phyloP scores from a whole-genome alignment of 2,329 filamentous ascomycete species.

The Hypocrella siamensis region DNA sequence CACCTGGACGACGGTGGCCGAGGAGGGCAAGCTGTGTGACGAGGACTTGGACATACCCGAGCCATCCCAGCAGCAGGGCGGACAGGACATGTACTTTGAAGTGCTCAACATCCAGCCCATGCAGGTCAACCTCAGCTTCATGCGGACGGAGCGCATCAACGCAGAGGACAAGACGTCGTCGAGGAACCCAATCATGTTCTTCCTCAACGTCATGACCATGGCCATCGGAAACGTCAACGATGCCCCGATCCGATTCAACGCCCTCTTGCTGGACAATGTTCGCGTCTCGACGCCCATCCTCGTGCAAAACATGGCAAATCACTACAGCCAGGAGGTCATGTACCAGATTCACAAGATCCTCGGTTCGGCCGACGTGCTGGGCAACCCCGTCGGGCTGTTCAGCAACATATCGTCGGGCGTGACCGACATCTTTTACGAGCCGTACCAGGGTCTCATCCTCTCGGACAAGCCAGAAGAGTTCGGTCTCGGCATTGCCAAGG shows the following conservation, averaged over 20 bases:
- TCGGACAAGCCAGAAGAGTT: constrained; percentile 92
- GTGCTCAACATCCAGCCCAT: constrained; percentile 93
- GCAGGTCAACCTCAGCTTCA: constrained; percentile 94
- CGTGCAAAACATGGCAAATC: constrained; percentile 72
- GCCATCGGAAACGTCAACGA: constrained; percentile 98
- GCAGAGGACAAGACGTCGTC: constrained; percentile 87
- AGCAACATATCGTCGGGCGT: constrained; percentile 97
- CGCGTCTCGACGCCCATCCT: constrained; percentile 76
- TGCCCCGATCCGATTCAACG: constrained; percentile 84
- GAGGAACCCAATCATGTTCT: constrained; percentile 93
- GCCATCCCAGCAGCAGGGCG: constrained; percentile 66
- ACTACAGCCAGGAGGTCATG: constrained; percentile 93
- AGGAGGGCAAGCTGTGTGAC: constrained; percentile 76
- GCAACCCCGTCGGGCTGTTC: constrained; percentile 94
- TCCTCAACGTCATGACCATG: constrained; percentile 97
- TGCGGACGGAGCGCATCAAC: constrained; percentile 91
- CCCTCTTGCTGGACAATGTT: constrained; percentile 87
- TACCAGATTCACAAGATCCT: constrained; percentile 96
- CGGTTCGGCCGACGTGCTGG: constrained; percentile 91
- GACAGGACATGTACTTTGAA: constrained; percentile 96
- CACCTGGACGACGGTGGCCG: constrained; percentile 51
- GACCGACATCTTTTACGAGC: constrained; percentile 97
- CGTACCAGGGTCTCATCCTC: constrained; percentile 93
- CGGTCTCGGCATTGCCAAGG: constrained; percentile 88
- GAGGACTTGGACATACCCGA: constrained; percentile 85